phyloP scores from a whole-genome alignment of 2,329 filamentous ascomycete genomes.

The Curvularia hawaiiensis region DNA sequence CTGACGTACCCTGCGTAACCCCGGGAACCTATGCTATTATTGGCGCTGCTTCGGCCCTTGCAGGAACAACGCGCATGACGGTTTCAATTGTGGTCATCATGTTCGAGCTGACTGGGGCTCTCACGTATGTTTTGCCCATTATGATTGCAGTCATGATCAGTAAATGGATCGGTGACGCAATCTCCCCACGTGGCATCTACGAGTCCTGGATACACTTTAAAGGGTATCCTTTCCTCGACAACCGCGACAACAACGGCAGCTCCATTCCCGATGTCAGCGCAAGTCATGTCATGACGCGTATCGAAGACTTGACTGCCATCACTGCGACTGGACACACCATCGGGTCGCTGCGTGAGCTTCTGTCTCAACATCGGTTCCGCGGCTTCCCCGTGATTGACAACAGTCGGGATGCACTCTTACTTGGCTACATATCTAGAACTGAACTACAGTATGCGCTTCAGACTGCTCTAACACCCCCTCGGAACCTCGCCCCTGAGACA shows the following conservation, averaged over 20 bases:
- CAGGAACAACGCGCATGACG: constrained; percentile 93
- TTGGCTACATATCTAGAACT: constrained; percentile 92
- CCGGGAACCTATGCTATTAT: constrained; percentile 97
- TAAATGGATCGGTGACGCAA: constrained; percentile 97
- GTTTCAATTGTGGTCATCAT: constrained; percentile 99
- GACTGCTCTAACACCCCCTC: constrained; percentile 61
- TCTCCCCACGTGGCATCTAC: constrained; percentile 92
- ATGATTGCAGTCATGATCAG: constrained; percentile 99
- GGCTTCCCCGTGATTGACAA: constrained; percentile 91
- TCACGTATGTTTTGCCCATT: constrained; percentile 96
- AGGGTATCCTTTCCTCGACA: constrained; percentile 93
- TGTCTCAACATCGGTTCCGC: constrained; percentile 77
- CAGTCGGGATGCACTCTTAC: constrained; percentile 73
- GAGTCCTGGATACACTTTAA: constrained; percentile 98
- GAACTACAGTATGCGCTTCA: constrained; percentile 84
- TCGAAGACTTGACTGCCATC: constrained; percentile 88
- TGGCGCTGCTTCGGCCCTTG: constrained; percentile 91
- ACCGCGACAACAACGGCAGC: constrained; percentile 69
- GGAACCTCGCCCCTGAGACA: constrained; percentile 69
- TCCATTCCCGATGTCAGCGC: constrained; percentile 82
- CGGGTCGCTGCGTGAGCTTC: constrained; percentile 70
- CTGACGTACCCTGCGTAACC: constrained; percentile 85
- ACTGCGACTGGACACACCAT: constrained; percentile 89
- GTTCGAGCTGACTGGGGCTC: constrained; percentile 95
- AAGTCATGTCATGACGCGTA: constrained; percentile 87